Conservation (phyloP, 768 basidiomycete genomes). For the Russula ochroleuca region DNA sequence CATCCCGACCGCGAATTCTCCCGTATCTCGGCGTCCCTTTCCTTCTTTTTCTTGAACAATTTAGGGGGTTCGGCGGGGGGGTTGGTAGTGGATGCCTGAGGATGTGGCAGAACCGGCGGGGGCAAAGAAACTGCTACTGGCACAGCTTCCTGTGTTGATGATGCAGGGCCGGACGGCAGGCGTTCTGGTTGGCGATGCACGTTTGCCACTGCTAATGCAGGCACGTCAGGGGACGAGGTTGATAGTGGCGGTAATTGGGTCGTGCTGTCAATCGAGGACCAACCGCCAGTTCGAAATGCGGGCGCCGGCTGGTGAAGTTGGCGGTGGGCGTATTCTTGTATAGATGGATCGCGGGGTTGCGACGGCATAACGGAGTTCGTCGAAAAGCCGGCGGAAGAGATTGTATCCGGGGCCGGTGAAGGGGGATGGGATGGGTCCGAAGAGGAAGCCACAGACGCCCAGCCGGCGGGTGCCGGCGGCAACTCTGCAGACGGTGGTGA, state of each 20-base stretch:
- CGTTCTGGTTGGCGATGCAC: conserved; percentile 20
- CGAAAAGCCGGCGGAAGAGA: background rate
- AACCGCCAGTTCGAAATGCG: conserved; percentile 57
- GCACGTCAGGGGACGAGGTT: background rate
- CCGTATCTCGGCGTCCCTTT: conserved; percentile 20
- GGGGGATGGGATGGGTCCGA: conserved; percentile 4
- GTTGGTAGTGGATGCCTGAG: background rate
- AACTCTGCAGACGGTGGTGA: background rate
- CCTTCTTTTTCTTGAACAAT: conserved; percentile 14
- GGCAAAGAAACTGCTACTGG: conserved; percentile 10
- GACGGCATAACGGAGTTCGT: background rate
- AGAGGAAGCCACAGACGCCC: conserved; percentile 44
- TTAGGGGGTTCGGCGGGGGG: background rate
- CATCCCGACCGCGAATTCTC: conserved; percentile 29
- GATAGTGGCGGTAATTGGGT: conserved; percentile 21
- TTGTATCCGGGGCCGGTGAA: conserved; percentile 9
- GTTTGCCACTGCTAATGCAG: background rate
- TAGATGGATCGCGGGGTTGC: background rate
- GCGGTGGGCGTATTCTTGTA: conserved; percentile 2
- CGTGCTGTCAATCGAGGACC: conserved; percentile 59
- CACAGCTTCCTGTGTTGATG: conserved; percentile 25
- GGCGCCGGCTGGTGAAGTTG: conserved; percentile 36
- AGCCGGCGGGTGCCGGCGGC: conserved; percentile 40
- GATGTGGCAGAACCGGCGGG: conserved; percentile 5
- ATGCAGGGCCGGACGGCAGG: conserved; percentile 13